Evolutionary conservation across 2,329 filamentous ascomycete genomes (phyloP).

Genomic region (Aquanectria penicillioides): DNA sequence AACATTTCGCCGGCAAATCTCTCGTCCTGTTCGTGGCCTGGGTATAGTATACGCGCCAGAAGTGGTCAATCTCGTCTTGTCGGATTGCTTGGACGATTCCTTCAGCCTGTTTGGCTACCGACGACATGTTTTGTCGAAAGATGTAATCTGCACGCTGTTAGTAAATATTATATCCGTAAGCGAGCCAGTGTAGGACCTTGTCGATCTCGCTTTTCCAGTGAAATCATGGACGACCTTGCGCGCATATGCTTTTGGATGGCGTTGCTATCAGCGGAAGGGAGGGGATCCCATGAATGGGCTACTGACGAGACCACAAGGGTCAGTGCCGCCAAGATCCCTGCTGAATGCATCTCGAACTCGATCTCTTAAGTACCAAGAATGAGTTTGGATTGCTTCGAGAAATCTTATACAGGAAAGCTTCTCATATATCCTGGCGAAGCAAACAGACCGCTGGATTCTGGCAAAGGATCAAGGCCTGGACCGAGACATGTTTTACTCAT

Average conservation of each 20-base stretch:
- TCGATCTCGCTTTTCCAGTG: not conserved
- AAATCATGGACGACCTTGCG: not conserved
- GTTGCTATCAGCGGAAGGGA: not conserved
- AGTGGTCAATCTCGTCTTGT: conserved; percentile 1
- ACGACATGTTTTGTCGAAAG: not conserved
- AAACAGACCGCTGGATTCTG: no score
- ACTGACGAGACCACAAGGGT: not conserved
- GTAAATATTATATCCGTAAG: not conserved
- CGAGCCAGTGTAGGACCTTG: not conserved
- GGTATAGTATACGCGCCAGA: not conserved
- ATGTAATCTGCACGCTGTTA: not conserved
- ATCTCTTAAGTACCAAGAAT: no score
- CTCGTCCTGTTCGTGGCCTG: not conserved
- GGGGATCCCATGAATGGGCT: not conserved
- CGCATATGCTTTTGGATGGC: not conserved
- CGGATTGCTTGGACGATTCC: not conserved
- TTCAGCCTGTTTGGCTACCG: not conserved
- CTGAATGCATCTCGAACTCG: not conserved
- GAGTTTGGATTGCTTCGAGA: no score
- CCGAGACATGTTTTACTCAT: no score
- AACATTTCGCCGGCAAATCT: conserved; percentile 7
- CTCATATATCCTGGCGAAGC: no score
- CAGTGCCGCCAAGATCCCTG: not conserved
- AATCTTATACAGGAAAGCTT: no score
- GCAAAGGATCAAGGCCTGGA: no score